Base-by-base conservation (phyloP, 768 basidiomycete species). In the Tylopilus plumbeoviolaceoides region DNA sequence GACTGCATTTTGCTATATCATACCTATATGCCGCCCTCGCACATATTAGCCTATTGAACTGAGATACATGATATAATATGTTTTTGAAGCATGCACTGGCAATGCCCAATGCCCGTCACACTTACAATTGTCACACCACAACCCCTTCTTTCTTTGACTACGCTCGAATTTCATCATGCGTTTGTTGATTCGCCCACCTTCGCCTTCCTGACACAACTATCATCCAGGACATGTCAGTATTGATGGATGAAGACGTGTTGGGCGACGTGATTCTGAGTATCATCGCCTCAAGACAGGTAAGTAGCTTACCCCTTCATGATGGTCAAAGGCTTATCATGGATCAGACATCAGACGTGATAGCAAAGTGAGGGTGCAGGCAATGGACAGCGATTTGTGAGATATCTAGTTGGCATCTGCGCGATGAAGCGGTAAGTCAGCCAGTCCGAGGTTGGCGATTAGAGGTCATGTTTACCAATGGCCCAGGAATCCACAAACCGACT, bases 401-500 rank as follows among this genome's bases (percentile, higher is more conserved):
- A 14, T 35, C n/a, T 57, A 25, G 27, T 20, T 11, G 9, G 7
- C 23, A n/a, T n/a, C n/a, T n/a, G n/a, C n/a, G n/a, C n/a, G n/a
- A n/a, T n/a, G n/a, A n/a, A n/a, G n/a, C n/a, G n/a, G n/a, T n/a
- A n/a, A n/a, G n/a, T n/a, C n/a, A n/a, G n/a, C n/a, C n/a, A n/a
- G n/a, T n/a, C n/a, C n/a, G n/a, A n/a, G 27, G 23, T 50, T 11
- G 15, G 27, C 30, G 10, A 18, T 17, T 27, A 28, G 23, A 17
- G 48, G 12, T n/a, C 7, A 3, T 31, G 14, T 50, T 57, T n/a
- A 62, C 46, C 43, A 18, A 25, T 42, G 7, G 41, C 20, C 59
- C 38, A 92, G 89, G 93, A 99, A 98, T 69, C 95, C 97, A 1
- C 97, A 99, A 73, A 95, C 95, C 2, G 97, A 99, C 75, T 72